Evolutionary conservation across 495 filamentous ascomycete species (phyloP).

Genomic region (Thermothielavioides terrestris): DNA sequence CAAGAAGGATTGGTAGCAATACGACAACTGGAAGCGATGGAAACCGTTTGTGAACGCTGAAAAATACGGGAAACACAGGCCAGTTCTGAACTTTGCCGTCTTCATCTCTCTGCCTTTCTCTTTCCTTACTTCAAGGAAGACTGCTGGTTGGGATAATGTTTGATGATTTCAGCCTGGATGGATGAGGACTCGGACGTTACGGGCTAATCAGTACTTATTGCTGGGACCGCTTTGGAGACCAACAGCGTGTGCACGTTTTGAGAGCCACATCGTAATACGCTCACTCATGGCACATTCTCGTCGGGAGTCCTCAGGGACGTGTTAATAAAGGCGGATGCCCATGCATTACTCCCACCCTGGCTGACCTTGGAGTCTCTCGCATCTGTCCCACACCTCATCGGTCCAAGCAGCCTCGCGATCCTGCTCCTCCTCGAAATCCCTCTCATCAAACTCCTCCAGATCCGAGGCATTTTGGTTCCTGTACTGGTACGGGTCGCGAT

Average conservation of each 20-base stretch:
- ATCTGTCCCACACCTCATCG: conserved; percentile 5
- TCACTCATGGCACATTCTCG: not conserved
- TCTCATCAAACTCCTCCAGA: conserved; percentile 33
- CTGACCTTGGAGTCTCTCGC: not conserved
- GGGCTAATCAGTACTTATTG: no score
- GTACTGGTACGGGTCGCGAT: conserved; percentile 37
- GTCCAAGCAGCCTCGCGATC: not conserved
- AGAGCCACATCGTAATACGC: not conserved
- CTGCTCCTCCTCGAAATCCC: conserved; percentile 9
- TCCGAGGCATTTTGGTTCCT: conserved; percentile 39
- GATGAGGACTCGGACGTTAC: not conserved
- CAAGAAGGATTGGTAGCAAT: no score
- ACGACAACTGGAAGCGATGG: no score
- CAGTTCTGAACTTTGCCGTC: not conserved
- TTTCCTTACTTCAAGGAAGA: not conserved
- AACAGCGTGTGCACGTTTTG: not conserved
- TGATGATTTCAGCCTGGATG: not conserved
- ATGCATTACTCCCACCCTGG: not conserved
- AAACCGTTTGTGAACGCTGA: no score
- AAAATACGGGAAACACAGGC: not conserved
- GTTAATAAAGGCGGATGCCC: no score
- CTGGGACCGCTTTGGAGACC: no score
- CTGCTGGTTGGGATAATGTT: not conserved
- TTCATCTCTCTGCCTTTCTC: not conserved
- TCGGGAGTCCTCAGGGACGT: no score